Percentiles rank a stretch among this genome's conserved stretches.
Conservation (phyloP, 805 yeast genomes). For the Ogataea trehalophila region DNA sequence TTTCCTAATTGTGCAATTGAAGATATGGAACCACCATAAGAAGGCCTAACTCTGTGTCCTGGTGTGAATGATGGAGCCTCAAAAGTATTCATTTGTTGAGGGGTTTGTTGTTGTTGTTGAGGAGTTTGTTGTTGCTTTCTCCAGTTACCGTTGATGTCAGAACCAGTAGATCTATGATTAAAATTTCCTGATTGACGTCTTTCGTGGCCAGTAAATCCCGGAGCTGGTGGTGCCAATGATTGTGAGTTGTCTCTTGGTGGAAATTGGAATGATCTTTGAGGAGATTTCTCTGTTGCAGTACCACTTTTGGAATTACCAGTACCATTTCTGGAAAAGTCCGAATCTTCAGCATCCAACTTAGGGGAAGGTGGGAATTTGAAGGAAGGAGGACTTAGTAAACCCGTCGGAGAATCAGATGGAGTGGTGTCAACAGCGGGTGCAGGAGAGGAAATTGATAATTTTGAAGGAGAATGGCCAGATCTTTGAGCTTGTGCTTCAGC, state of each 20-base stretch:
- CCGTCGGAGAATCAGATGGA: constrained; percentile 6
- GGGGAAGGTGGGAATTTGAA: constrained; percentile 55
- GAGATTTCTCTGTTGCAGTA: constrained; percentile 35
- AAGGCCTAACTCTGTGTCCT: constrained; percentile 73
- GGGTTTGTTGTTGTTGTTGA: constrained; percentile 10
- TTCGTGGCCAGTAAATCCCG: constrained; percentile 41
- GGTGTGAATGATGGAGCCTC: constrained; percentile 50
- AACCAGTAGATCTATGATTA: constrained; percentile 36
- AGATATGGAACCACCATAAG: constrained; percentile 61
- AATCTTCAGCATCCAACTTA: constrained; percentile 8
- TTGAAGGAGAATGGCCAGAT: constrained; percentile 31
- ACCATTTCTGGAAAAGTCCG: constrained; percentile 1
- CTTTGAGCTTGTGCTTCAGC: constrained; percentile 82
- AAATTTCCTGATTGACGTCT: constrained; percentile 39
- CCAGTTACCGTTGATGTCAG: constrained; percentile 58
- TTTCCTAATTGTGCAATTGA: constrained; percentile 37
- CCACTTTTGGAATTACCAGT: constrained; percentile 26
- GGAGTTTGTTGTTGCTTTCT: constrained; percentile 46
- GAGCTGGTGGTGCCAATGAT: constrained; percentile 48
- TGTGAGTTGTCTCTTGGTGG: constrained; percentile 43
- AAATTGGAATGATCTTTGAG: constrained; percentile 55
- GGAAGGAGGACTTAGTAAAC: constrained; percentile 26
- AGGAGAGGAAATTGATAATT: constrained; percentile 15
- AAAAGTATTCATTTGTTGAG: constrained; percentile 9
- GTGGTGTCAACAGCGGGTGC: constrained; percentile 2